Conservation (phyloP, 2,329 filamentous ascomycete genomes). For the Sporothrix humicola region DNA sequence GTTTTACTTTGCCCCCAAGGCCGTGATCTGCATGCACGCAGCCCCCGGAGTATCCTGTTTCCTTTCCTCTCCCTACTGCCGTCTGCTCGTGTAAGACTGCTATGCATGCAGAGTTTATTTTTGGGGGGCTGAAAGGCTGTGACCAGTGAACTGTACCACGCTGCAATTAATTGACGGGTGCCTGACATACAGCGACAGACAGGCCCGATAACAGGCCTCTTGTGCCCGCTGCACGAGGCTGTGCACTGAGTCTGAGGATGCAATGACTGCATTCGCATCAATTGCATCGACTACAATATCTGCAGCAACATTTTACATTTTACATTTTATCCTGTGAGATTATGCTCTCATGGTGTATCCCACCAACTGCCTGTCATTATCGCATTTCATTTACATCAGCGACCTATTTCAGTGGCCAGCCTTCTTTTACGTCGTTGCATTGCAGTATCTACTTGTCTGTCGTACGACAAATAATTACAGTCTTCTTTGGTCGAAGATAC, state of each 20-base stretch:
- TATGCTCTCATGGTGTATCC: no score
- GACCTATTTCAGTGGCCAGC: not conserved
- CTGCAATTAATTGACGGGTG: not conserved
- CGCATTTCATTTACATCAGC: not conserved
- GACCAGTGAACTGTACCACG: not conserved
- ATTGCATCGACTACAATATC: no score
- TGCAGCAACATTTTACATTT: no score
- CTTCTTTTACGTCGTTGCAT: not conserved
- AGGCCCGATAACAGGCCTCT: not conserved
- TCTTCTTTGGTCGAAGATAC: not conserved
- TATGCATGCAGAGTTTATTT: not conserved
- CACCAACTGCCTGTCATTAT: not conserved
- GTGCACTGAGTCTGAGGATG: not conserved
- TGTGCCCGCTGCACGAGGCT: constrained; percentile 10
- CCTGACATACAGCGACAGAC: not conserved
- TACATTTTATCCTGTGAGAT: no score
- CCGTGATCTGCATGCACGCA: constrained; percentile 18
- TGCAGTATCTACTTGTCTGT: not conserved
- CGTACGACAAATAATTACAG: not conserved
- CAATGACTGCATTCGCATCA: no score
- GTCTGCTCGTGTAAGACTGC: not conserved
- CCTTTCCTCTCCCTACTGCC: not conserved
- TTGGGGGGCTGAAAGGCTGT: constrained; percentile 8
- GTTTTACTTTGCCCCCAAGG: not conserved
- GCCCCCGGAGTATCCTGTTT: constrained; percentile 5